Percentiles rank a stretch among this genome's conserved stretches.
Evolutionary conservation across 1,139 yeast species (phyloP).

Genomic region (Debaryomycetaceae sp.): DNA sequence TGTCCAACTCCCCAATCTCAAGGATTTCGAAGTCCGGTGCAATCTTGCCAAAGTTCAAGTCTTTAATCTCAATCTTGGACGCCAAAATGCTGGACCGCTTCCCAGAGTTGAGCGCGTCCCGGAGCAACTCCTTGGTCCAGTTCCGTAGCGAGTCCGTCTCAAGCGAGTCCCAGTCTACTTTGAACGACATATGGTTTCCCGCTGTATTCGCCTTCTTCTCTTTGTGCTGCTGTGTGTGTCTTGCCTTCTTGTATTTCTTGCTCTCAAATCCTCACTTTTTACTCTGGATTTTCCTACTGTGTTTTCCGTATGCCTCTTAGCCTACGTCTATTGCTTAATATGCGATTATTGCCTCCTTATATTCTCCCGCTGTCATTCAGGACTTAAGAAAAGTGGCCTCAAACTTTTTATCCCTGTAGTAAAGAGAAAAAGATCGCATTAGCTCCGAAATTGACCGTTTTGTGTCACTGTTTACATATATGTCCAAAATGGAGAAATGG

Average conservation of each 20-base stretch:
- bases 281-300: background rate
- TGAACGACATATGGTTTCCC: slow-evolving; percentile 57
- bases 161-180: slow-evolving; percentile 75
- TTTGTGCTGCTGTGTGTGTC: background rate
- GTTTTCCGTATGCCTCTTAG: background rate
- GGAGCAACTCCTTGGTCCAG: slow-evolving; percentile 67
- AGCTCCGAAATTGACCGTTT: background rate
- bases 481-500: background rate
- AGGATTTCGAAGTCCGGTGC: slow-evolving; percentile 80
- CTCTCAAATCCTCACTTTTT: background rate
- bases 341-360: background rate
- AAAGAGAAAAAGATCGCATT: background rate
- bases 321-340: no score
- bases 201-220: background rate
- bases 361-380: background rate
- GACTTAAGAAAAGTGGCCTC: background rate
- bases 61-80: slow-evolving; percentile 68
- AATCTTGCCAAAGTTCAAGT: slow-evolving; percentile 70
- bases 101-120: slow-evolving; percentile 76
- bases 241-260: background rate
- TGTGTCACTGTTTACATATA: background rate
- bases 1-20: slow-evolving; percentile 82
- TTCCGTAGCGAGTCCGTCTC: slow-evolving; percentile 64
- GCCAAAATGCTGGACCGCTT: slow-evolving; percentile 74
- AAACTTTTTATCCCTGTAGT: background rate